phyloP scores from a whole-genome alignment of 371 early-diverging fungal genomes.

The Smittium mucronatum region DNA sequence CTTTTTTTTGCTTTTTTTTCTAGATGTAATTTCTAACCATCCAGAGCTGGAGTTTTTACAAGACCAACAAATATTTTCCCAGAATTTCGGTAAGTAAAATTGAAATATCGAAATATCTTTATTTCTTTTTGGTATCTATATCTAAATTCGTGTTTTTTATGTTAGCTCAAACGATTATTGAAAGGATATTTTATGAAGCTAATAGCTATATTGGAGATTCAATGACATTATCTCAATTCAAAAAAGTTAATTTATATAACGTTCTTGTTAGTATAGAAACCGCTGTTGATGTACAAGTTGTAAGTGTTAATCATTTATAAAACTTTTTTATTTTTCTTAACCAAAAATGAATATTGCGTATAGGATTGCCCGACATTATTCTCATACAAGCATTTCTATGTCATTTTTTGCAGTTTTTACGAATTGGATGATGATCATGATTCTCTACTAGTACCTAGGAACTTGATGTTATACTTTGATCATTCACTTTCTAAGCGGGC shows the following conservation, averaged over 20 bases:
- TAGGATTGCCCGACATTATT: conserved; percentile 47
- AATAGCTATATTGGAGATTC: conserved; percentile 49
- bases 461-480: conserved; percentile 50
- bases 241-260: conserved; percentile 16
- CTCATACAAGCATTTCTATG: conserved; percentile 93
- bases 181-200: conserved; percentile 65
- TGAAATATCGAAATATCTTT: background rate
- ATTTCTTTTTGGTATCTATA: conserved; percentile 1
- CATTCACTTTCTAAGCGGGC: conserved; percentile 42
- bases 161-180: conserved; percentile 50
- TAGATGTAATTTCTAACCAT: conserved; percentile 59
- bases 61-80: conserved; percentile 62
- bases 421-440: conserved; percentile 72
- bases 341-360: conserved; percentile 4
- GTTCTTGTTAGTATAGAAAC: conserved; percentile 11
- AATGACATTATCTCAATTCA: conserved; percentile 61
- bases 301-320: background rate
- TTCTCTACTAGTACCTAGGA: conserved; percentile 44
- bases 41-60: conserved; percentile 72
- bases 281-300: conserved; percentile 12
- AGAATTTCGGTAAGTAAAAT: conserved; percentile 47
- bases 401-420: conserved; percentile 91
- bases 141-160: too few relatives aligned
- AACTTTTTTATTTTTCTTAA: background rate
- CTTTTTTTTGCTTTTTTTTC: conserved; percentile 29